Base-by-base conservation (phyloP, 2,329 filamentous ascomycete genomes). In the Eutypa lata region DNA sequence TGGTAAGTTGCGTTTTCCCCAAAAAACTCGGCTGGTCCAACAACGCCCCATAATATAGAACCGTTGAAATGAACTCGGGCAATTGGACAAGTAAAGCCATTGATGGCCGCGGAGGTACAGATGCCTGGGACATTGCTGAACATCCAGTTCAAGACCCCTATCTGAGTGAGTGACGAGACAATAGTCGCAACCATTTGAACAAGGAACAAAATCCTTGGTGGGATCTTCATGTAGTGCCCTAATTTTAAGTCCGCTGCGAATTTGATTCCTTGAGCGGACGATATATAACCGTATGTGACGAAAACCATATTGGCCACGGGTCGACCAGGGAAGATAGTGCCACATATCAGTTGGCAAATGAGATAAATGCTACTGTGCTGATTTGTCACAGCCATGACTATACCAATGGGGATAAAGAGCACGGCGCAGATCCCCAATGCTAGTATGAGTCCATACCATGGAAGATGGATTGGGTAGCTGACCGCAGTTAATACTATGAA, bases 241-340 rank as follows among this genome's bases (percentile, higher is more conserved):
- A 96, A 81, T 70, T 96, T 96, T 48, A 96, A 79, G 68, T 96
- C 91, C 2, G 89, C 87, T 1, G 89, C 88, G 66, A 95, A 96
- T 66, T 95, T 94, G 68, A 95, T 88, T 26, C 91, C 91, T 72
- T 96, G 91, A 0, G 90, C 89, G 0, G 89, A 92, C 4, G 89
- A 91, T 65, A 94, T 94, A 71, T 94, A 95, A 56, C 90, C 90
- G 67, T 94, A 96, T 0, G 90, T 94, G 47, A 93, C 90, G 63
- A 95, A 96, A 35, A 95, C 89, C 91, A 95, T 95, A 70, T 95
- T 94, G 48, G 90, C 91, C 11, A 95, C 89, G 1, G 91, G 91
- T 1, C 88, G 86, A 26, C 91, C 91, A 1, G 90, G 90, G 67
- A 95, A 95, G 16, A 91, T 78, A 48, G 82, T 85, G 50, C 91